Base-by-base conservation (phyloP, 371 early-diverging fungal species). In the Funneliformis caledonium region DNA sequence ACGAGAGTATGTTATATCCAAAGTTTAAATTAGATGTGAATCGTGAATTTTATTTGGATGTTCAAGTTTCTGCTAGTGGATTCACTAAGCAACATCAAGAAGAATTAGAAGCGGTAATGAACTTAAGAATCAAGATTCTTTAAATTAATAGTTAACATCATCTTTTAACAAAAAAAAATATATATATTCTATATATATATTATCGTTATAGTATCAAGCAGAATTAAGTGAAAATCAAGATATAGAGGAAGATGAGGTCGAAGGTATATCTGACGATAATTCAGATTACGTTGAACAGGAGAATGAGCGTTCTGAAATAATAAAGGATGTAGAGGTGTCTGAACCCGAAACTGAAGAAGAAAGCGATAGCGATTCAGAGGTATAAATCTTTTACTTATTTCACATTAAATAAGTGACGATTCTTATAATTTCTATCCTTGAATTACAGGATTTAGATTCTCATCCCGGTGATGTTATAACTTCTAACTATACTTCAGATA, bases 31-130 rank as follows among this genome's bases (percentile, higher is more conserved):
- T 92, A 16, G 97, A 97, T 81, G 88, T 93, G 12, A 91, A 94
- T 81, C 87, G 94, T 26, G 93, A 96, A 85, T 95, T 96, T 82
- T 89, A 92, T 81, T 87, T 99, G 64, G 99, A 99, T 89, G 94
- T 98, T 11, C 91, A 97, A 86, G 98, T 97, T 0, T 95, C 96
- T 26, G 98, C 98, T 14, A 95, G 95, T 85, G 98, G 98, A 14
- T 98, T 98, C 80, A 94, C 94, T 31, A 94, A 92, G 82, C 94
- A 96, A 85, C 93, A 95, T 86, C 95, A 97, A 87, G 85, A 92
- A 72, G 95, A 96, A 86, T 85, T 97, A 11, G 97, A 97, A 83
- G 87, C 87, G 85, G 88, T 90, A 88, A 85, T 37, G 37, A 37
- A 37, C 3, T 87, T 81, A 82, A 42, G 19, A 65, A 65, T 72